Conservation (phyloP, 306 rosid genomes). For the apple (Malus domestica) region DNA sequence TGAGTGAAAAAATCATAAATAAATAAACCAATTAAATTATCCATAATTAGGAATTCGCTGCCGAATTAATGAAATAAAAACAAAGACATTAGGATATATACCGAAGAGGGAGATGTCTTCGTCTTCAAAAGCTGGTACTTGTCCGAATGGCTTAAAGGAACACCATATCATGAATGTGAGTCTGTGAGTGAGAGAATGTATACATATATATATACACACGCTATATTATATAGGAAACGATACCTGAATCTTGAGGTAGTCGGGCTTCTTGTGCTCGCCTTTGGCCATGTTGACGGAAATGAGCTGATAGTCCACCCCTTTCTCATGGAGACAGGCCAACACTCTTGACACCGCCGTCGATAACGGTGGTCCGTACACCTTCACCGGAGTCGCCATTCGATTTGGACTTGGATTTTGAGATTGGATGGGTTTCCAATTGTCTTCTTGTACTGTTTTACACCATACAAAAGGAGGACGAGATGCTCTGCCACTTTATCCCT, state of each 20-base stretch:
- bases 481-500: conserved; percentile 15
- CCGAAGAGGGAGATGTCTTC: conserved; percentile 59
- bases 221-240: background rate
- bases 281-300: conserved; percentile 63
- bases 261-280: conserved; percentile 74
- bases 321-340: conserved; percentile 67
- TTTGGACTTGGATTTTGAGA: background rate
- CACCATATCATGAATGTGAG: background rate
- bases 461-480: background rate
- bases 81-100: background rate
- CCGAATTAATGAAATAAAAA: background rate
- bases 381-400: conserved; percentile 53
- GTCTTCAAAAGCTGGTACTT: conserved; percentile 87
- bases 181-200: background rate
- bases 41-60: background rate
- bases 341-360: conserved; percentile 83
- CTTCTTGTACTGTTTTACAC: conserved; percentile 3
- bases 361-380: conserved; percentile 74
- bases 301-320: conserved; percentile 54
- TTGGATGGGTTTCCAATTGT: background rate
- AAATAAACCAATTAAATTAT: background rate
- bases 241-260: conserved; percentile 65
- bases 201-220: background rate
- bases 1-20: conserved; percentile 13
- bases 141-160: conserved; percentile 59